A percentile compares a stretch with the other conserved stretches of the same genome.
phyloP scores from a whole-genome alignment of 2,329 filamentous ascomycete species.

The Aspergillus puulaauensis region DNA sequence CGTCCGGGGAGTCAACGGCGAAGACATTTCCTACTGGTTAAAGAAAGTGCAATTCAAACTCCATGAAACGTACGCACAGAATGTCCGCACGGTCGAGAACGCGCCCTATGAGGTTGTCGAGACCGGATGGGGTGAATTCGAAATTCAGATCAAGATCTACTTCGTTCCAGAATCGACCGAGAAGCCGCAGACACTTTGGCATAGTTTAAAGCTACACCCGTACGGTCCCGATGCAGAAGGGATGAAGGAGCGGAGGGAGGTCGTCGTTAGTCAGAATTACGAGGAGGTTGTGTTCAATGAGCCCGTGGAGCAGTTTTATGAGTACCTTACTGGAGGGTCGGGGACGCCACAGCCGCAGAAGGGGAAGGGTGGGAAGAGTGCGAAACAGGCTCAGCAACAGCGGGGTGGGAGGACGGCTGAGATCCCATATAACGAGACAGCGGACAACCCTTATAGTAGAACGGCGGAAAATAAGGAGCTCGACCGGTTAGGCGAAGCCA shows the following conservation, averaged over 20 bases:
- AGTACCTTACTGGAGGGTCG: conserved; percentile 74
- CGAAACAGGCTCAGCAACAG: conserved; percentile 46
- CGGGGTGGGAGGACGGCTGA: conserved; percentile 68
- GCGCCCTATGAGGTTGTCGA: conserved; percentile 83
- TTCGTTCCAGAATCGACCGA: conserved; percentile 85
- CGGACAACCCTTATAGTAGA: conserved; percentile 70
- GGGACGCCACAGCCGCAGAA: conserved; percentile 46
- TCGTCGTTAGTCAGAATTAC: conserved; percentile 77
- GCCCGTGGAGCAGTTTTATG: conserved; percentile 88
- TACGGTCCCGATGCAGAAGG: conserved; percentile 78
- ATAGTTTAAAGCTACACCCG: conserved; percentile 85
- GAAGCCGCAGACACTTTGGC: conserved; percentile 94
- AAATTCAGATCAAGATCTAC: conserved; percentile 92
- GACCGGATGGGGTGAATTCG: conserved; percentile 98
- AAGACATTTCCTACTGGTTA: conserved; percentile 92
- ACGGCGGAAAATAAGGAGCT: conserved; percentile 69
- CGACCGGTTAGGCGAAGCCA: conserved; percentile 62
- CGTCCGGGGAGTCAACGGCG: conserved; percentile 83
- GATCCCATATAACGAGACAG: conserved; percentile 67
- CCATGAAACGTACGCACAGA: conserved; percentile 93
- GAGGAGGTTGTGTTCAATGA: conserved; percentile 98
- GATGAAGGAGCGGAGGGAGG: conserved; percentile 62
- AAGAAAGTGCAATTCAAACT: conserved; percentile 98
- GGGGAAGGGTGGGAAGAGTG: conserved; percentile 59
- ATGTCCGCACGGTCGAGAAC: conserved; percentile 78